A percentile compares a stretch with the other conserved stretches of the same genome.
These are phyloP conservation scores for Saxophila tyrrhenica DNA, from an alignment of 495 filamentous ascomycete species.

Conservation along the genomic window DNA sequence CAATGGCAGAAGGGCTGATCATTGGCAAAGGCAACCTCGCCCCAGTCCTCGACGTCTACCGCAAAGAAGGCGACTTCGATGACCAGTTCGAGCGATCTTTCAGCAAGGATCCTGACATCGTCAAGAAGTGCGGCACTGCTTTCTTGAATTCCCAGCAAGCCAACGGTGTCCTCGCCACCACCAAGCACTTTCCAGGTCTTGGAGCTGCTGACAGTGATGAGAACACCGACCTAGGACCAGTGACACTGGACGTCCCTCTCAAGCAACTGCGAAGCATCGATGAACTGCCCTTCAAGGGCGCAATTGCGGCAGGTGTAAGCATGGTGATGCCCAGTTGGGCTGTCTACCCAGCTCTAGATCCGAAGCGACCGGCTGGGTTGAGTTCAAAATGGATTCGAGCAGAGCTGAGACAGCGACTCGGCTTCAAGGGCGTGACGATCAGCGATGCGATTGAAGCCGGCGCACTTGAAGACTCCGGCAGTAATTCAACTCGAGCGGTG, in stretches of 20 bases:
- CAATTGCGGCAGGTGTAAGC: not conserved
- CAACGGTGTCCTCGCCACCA: not conserved
- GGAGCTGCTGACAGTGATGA: not conserved
- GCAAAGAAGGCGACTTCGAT: not conserved
- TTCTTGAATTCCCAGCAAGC: not conserved
- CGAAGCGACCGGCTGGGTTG: not conserved
- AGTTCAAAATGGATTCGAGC: not conserved
- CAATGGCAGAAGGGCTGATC: too few species aligned
- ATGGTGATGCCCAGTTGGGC: not conserved
- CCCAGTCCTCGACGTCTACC: not conserved
- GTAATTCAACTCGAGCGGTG: not conserved
- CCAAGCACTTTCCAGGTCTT: conserved; percentile 1
- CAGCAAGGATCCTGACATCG: not conserved
- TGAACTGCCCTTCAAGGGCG: not conserved
- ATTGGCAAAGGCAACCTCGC: not conserved
- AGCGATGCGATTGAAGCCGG: not conserved
- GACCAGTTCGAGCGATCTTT: not conserved
- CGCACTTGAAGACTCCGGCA: not conserved
- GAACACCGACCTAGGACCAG: not conserved
- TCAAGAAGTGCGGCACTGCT: not conserved
- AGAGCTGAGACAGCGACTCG: not conserved
- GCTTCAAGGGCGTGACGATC: not conserved
- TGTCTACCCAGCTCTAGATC: not conserved
- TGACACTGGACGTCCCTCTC: not conserved
- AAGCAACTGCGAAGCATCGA: not conserved